phyloP scores from a whole-genome alignment of 352 stramenopile genomes.

The Phytopythium litorale region DNA sequence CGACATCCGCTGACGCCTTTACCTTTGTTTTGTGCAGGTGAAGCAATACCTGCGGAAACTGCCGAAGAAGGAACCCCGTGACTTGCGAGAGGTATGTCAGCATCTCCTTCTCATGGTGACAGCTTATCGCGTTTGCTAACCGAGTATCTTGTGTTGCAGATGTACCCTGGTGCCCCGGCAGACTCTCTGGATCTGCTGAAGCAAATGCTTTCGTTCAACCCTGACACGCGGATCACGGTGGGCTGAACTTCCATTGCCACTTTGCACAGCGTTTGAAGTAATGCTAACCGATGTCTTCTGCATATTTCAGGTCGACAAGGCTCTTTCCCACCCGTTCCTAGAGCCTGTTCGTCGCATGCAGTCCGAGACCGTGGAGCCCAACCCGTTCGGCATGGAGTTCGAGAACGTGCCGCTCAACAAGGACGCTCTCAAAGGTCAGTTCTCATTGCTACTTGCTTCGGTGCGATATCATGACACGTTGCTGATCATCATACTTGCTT shows the following conservation, averaged over 20 bases:
- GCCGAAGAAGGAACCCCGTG: slow-evolving; percentile 72
- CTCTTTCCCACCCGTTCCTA: slow-evolving; percentile 79
- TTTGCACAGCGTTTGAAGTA: too few species aligned
- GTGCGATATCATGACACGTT: slow-evolving; percentile 1
- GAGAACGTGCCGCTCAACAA: slow-evolving; percentile 85
- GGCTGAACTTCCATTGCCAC: slow-evolving; percentile 7
- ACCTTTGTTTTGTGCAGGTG: slow-evolving; percentile 20
- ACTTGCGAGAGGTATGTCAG: slow-evolving; percentile 57
- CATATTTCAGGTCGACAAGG: slow-evolving; percentile 63
- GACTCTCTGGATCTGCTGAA: slow-evolving; percentile 86
- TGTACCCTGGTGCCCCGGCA: slow-evolving; percentile 76
- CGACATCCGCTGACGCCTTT: not conserved
- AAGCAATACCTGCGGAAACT: slow-evolving; percentile 87
- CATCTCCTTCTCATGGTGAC: not conserved
- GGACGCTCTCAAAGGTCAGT: slow-evolving; percentile 77
- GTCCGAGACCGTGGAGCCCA: slow-evolving; percentile 65
- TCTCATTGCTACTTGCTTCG: slow-evolving; percentile 7
- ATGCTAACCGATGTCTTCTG: slow-evolving; percentile 1
- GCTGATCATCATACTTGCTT: slow-evolving; percentile 16
- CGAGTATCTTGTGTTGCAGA: slow-evolving; percentile 19
- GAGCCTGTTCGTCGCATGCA: slow-evolving; percentile 69
- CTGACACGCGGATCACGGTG: slow-evolving; percentile 79
- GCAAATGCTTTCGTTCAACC: slow-evolving; percentile 81
- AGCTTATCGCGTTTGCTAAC: not conserved
- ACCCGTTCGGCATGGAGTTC: slow-evolving; percentile 88